Evolutionary conservation across 768 basidiomycete species (phyloP).

Genomic region (Auriscalpium microsporum): DNA sequence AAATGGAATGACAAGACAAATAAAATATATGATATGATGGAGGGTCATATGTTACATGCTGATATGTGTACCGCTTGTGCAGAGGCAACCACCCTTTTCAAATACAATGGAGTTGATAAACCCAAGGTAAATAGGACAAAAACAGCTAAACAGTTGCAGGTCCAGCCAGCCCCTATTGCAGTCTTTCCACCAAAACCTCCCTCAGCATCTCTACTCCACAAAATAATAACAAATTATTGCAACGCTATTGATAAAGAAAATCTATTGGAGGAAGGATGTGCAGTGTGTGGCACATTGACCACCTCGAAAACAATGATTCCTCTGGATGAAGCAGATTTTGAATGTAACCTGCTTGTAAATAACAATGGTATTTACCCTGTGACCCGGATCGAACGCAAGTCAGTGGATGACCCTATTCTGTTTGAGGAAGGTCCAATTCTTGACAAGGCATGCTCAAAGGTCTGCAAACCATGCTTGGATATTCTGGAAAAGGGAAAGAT

Average conservation of each 20-base stretch:
- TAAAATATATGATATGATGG: too few relatives aligned
- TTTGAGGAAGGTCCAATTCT: neutral
- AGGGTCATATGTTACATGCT: too few relatives aligned
- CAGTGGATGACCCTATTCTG: neutral
- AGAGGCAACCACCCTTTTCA: too few relatives aligned
- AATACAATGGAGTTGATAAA: neutral
- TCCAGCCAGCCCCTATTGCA: too few relatives aligned
- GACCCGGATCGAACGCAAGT: neutral
- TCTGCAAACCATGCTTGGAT: neutral
- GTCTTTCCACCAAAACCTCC: neutral
- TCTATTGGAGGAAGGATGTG: neutral
- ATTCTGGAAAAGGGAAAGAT: neutral
- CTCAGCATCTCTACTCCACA: neutral
- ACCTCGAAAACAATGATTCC: too few relatives aligned
- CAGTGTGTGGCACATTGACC: too few relatives aligned
- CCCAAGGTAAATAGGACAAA: neutral
- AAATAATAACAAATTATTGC: neutral
- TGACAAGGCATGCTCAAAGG: neutral
- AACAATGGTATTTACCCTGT: neutral
- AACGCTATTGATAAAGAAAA: neutral
- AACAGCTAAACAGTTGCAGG: neutral
- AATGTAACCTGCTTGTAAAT: neutral
- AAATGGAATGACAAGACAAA: too few relatives aligned
- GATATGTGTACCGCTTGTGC: too few relatives aligned
- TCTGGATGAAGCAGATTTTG: neutral